Evolutionary conservation across 2,329 filamentous ascomycete species (phyloP).

Genomic region (Apiospora marii): DNA sequence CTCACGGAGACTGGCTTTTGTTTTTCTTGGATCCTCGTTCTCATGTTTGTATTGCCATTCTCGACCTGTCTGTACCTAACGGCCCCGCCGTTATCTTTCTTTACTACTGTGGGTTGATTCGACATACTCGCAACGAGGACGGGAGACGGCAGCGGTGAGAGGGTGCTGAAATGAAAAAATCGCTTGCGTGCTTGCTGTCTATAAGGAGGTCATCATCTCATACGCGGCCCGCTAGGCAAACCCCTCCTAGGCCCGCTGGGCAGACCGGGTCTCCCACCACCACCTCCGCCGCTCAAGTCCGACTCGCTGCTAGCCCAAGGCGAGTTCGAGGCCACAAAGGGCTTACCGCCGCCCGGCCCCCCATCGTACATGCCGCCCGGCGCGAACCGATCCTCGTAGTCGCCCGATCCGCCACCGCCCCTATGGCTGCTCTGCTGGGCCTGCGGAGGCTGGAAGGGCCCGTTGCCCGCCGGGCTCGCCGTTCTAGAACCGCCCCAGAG

Average conservation of each 20-base stretch:
- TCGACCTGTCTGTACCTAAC: background rate
- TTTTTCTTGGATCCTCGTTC: background rate
- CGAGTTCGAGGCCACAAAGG: conserved; percentile 55
- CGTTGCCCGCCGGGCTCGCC: conserved; percentile 58
- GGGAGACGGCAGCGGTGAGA: background rate
- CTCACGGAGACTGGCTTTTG: background rate
- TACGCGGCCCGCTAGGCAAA: conserved; percentile 49
- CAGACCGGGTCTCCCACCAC: conserved; percentile 46
- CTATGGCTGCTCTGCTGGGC: conserved; percentile 41
- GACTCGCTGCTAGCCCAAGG: conserved; percentile 55
- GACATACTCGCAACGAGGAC: background rate
- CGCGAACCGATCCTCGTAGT: conserved; percentile 56
- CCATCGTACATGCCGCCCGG: conserved; percentile 54
- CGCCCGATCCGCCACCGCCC: conserved; percentile 40
- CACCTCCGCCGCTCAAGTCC: conserved; percentile 47
- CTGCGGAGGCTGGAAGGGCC: conserved; percentile 55
- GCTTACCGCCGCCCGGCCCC: conserved; percentile 43
- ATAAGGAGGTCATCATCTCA: conserved; percentile 46
- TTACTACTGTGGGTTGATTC: background rate
- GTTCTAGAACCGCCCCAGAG: conserved; percentile 73
- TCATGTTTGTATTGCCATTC: background rate
- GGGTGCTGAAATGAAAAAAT: background rate
- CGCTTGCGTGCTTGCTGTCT: conserved; percentile 8
- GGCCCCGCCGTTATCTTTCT: conserved; percentile 1
- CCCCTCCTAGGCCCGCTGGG: conserved; percentile 48